Evolutionary conservation across 208 protist genomes (phyloP), one percentile per base, ranked within the genome.

Genomic region (Crithidia acanthocephali): DNA sequence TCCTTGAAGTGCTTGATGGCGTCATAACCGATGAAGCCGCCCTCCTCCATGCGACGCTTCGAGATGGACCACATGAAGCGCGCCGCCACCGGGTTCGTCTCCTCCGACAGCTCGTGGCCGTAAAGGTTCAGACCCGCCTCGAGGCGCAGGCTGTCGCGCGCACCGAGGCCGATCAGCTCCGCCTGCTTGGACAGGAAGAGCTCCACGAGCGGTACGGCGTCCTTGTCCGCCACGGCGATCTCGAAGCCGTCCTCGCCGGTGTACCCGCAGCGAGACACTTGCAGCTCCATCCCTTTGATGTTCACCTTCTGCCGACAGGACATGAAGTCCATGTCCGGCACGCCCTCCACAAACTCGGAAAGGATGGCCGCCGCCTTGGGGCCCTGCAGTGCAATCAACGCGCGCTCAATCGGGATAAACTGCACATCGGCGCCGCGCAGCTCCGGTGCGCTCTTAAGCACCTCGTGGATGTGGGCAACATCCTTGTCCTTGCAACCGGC

Each of bases 191-290:
- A 72, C 28, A 92, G 35, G 18, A 97, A 81, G 15, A 90, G 53
- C 59, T 91, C 80, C 23, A 84, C 83, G 10, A 98, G 61, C 18
- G 72, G 27, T 16, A 61, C 44, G 30, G 71, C 85, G 16, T 97
- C 51, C 23, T 77, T 72, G 32, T 80, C 53, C 11, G 32, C 42
- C n/a, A 90, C 86, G 0, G 84, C 72, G 33, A 99, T 98, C 81
- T 99, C 99, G 74, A 99, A 99, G 35, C 99, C 99, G 81, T 99
- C 99, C 82, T 99, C 98, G 57, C 99, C 99, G 11, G 98, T 99
- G 87, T 99, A 99, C 35, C 98, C 97, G 84, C 91, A 98, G 59
- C 98, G 88, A 2, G 93, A 91, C 22, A 98, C 61, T 37, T 78
- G 75, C 57, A 83, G 37, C 23, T 72, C 23, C 57, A 94, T 74